phyloP scores from a whole-genome alignment of 805 yeast species.

The Saccharomycopsis sp. region DNA sequence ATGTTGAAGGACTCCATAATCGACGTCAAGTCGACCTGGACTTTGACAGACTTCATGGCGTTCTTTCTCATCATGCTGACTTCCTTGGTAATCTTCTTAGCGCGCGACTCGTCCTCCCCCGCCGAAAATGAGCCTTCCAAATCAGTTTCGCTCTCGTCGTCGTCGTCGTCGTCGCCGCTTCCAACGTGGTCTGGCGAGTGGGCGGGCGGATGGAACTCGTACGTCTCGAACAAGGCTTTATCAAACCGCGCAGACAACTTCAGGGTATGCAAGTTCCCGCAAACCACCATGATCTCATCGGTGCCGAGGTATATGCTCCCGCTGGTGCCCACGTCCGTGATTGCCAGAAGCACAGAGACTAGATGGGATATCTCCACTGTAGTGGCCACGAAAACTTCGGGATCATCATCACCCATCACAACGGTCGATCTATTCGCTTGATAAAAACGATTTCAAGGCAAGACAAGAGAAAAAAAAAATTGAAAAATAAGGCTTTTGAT shows the following conservation, averaged over 20 bases:
- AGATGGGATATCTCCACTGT: slow-evolving; percentile 40
- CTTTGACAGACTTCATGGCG: slow-evolving; percentile 22
- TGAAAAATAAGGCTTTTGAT: no score
- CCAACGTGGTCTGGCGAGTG: slow-evolving; percentile 11
- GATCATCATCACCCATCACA: no score
- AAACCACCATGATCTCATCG: slow-evolving; percentile 44
- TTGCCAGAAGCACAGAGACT: slow-evolving; percentile 35
- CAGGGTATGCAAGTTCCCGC: slow-evolving; percentile 36
- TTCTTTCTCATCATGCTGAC: slow-evolving; percentile 19
- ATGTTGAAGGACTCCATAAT: slow-evolving; percentile 44
- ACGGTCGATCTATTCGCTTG: no score
- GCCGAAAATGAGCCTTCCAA: no score
- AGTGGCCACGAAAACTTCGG: slow-evolving; percentile 32
- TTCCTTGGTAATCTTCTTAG: slow-evolving; percentile 8
- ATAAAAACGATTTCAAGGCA: no score
- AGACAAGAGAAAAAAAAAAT: no score
- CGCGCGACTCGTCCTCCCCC: no score
- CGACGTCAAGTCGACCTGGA: slow-evolving; percentile 38
- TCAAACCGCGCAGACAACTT: slow-evolving; percentile 32
- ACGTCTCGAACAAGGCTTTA: slow-evolving; percentile 30
- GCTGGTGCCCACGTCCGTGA: slow-evolving; percentile 32
- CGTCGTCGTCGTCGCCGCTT: slow-evolving; percentile 19
- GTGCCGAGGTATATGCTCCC: slow-evolving; percentile 36
- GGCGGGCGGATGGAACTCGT: slow-evolving; percentile 22
- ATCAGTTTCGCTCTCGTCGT: no score